These are phyloP conservation scores for Clonostachys solani DNA, from an alignment of 2,329 filamentous ascomycete genomes.

Conservation along the genomic window DNA sequence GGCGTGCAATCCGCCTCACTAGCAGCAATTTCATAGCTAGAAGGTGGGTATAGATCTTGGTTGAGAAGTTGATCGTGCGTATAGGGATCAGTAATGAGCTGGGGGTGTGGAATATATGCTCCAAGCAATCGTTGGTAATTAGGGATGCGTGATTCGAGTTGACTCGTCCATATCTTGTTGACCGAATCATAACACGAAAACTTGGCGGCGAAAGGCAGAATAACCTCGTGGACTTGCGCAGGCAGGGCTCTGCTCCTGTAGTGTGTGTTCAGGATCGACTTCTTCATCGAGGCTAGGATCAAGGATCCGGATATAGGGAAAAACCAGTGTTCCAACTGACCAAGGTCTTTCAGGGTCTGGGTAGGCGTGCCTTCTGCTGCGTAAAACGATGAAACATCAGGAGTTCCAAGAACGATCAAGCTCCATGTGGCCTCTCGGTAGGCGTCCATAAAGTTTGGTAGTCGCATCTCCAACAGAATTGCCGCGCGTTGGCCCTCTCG, in stretches of 20 bases:
- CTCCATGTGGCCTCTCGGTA: background rate
- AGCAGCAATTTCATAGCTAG: constrained; percentile 50
- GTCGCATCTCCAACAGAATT: too few species aligned
- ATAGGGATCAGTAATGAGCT: constrained; percentile 8
- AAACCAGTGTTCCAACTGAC: constrained; percentile 2
- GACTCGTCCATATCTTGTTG: constrained; percentile 8
- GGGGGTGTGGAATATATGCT: constrained; percentile 11
- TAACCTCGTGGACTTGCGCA: constrained; percentile 5
- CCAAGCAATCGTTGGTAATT: constrained; percentile 11
- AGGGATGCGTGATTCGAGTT: constrained; percentile 2
- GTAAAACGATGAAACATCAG: too few species aligned
- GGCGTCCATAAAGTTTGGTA: too few species aligned
- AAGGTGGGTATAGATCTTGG: constrained; percentile 26
- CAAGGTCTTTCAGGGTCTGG: constrained; percentile 1
- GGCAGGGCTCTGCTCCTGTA: constrained; percentile 10
- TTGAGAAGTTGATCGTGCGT: background rate
- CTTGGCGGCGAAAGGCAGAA: constrained; percentile 7
- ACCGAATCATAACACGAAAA: constrained; percentile 9
- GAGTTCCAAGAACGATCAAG: background rate
- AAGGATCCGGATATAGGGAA: constrained; percentile 4
- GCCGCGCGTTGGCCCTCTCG: too few species aligned
- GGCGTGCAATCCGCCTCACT: constrained; percentile 42
- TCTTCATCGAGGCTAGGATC: constrained; percentile 1
- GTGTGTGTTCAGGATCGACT: constrained; percentile 16
- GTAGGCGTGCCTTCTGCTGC: too few species aligned